phyloP scores from a whole-genome alignment of 2,329 filamentous ascomycete species.

The Scedosporium minutisporum region DNA sequence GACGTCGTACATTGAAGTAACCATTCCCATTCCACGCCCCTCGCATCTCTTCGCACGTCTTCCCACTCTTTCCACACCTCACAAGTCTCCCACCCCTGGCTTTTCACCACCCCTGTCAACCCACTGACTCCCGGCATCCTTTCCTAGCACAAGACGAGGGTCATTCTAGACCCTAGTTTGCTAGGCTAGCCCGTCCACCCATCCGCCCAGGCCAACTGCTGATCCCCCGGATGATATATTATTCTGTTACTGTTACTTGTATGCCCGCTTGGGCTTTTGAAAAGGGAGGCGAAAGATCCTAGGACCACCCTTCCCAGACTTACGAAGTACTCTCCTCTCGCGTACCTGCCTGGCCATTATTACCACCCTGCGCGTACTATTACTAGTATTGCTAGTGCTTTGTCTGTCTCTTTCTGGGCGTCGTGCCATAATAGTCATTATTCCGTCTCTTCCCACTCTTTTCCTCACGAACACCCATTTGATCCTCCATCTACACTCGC shows the following conservation, averaged over 20 bases:
- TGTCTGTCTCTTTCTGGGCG: background rate
- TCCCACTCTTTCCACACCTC: background rate
- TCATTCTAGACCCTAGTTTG: background rate
- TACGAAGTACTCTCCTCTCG: no score
- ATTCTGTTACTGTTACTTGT: background rate
- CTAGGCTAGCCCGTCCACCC: background rate
- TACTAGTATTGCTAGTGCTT: background rate
- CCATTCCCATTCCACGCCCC: constrained; percentile 5
- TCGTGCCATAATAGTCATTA: background rate
- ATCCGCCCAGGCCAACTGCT: background rate
- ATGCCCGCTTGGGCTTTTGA: background rate
- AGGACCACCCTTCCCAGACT: background rate
- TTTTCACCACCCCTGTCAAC: constrained; percentile 6
- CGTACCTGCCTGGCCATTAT: no score
- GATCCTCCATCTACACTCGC: background rate
- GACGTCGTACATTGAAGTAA: no score
- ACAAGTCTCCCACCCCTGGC: constrained; percentile 5
- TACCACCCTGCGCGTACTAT: background rate
- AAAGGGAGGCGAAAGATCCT: background rate
- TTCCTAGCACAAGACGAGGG: background rate
- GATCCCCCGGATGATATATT: constrained; percentile 9
- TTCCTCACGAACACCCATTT: background rate
- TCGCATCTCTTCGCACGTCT: background rate
- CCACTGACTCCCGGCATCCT: constrained; percentile 6
- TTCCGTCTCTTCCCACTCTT: background rate